Evolutionary conservation across 345 rosid species (phyloP).

Genomic region (Turnera subulata): DNA sequence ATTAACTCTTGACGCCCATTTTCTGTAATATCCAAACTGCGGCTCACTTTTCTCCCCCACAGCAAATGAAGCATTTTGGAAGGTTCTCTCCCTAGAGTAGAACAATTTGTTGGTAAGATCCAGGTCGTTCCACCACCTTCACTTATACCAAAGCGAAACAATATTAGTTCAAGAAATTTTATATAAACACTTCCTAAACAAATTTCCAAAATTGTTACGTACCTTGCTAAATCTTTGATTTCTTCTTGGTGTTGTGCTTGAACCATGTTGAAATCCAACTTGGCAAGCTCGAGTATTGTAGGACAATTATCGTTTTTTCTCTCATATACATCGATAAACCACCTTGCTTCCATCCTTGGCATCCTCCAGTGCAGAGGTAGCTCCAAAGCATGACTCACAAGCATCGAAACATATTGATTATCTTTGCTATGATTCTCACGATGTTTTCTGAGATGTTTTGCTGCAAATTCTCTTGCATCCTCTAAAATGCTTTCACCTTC

Average conservation of each 20-base stretch:
- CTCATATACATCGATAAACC: constrained; percentile 31
- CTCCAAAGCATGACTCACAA: constrained; percentile 33
- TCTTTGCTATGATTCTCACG: not conserved
- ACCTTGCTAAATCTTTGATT: constrained; percentile 30
- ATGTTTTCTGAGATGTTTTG: constrained; percentile 21
- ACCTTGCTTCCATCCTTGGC: constrained; percentile 23
- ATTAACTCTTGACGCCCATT: not conserved
- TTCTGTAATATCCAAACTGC: constrained; percentile 10
- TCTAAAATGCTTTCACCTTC: constrained; percentile 25
- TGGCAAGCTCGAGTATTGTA: constrained; percentile 29
- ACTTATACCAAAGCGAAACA: not conserved
- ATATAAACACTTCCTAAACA: not conserved
- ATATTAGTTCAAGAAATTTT: not conserved
- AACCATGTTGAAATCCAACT: constrained; percentile 30
- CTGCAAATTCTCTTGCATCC: constrained; percentile 20
- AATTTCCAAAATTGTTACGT: not conserved
- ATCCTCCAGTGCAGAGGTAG: constrained; percentile 35
- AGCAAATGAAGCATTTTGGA: constrained; percentile 5
- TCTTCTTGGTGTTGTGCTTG: constrained; percentile 35
- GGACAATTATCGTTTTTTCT: constrained; percentile 15
- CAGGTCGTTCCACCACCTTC: constrained; percentile 2
- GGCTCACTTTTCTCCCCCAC: constrained; percentile 4
- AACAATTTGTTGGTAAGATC: constrained; percentile 4
- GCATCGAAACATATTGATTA: constrained; percentile 4
- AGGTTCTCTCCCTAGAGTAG: constrained; percentile 10